Conservation (phyloP, 202 grass and related monocot genomes). For the Panicum hallii region DNA sequence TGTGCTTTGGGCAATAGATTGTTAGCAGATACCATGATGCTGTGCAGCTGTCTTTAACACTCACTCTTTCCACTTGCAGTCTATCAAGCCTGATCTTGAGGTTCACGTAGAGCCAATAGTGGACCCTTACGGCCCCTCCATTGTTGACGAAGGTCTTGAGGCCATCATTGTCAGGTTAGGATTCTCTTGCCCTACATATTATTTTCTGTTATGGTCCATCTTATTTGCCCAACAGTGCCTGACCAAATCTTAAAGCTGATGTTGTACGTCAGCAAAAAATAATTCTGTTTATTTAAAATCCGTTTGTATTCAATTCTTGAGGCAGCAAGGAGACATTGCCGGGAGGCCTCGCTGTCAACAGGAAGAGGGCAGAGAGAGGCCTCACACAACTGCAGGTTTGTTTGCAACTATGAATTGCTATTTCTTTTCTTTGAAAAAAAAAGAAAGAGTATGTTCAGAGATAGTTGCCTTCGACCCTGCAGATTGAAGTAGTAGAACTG, state of each 20-base stretch:
- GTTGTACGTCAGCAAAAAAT: too few relatives aligned
- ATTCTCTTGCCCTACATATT: constrained; percentile 12
- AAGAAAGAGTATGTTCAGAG: not conserved
- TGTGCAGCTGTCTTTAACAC: not conserved
- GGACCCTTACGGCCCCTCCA: constrained; percentile 86
- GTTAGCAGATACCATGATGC: not conserved
- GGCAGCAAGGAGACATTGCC: constrained; percentile 84
- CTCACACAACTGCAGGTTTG: constrained; percentile 75
- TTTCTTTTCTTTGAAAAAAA: not conserved
- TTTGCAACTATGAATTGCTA: not conserved
- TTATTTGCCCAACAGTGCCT: not conserved
- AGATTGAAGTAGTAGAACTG: constrained; percentile 87
- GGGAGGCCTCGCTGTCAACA: constrained; percentile 86
- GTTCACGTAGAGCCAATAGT: constrained; percentile 75
- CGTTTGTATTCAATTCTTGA: not conserved
- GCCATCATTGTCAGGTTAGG: constrained; percentile 90
- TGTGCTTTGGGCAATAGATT: too few relatives aligned
- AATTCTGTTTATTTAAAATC: too few relatives aligned
- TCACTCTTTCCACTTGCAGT: constrained; percentile 50
- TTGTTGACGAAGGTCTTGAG: constrained; percentile 68
- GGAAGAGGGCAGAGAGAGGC: constrained; percentile 79
- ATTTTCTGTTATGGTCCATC: not conserved
- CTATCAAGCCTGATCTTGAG: constrained; percentile 63
- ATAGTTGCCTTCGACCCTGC: not conserved
- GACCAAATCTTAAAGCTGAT: not conserved